phyloP scores from a whole-genome alignment of 306 rosid species.

The Parietaria judaica region DNA sequence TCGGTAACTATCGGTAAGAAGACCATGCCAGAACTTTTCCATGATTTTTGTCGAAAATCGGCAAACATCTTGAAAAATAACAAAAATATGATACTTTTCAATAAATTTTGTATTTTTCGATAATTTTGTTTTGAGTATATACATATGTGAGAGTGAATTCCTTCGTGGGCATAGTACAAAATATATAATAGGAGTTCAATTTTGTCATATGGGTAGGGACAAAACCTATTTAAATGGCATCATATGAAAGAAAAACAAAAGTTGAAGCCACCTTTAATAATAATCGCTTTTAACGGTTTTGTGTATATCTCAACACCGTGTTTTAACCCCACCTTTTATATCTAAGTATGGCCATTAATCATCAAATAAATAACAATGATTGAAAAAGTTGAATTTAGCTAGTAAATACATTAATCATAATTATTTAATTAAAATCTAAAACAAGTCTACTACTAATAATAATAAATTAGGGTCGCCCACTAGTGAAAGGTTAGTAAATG shows the following conservation, averaged over 20 bases:
- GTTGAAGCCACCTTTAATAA: slow-evolving; percentile 17
- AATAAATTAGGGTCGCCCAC: background rate
- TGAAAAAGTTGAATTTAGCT: background rate
- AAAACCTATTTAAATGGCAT: slow-evolving; percentile 22
- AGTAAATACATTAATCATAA: no score
- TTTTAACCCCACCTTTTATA: background rate
- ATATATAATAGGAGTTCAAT: background rate
- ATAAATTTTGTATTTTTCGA: no score
- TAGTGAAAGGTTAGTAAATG: background rate
- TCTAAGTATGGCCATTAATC: background rate
- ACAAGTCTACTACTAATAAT: no score
- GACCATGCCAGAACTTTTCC: no score
- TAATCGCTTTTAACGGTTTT: slow-evolving; percentile 6
- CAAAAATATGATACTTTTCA: no score
- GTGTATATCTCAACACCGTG: slow-evolving; percentile 1
- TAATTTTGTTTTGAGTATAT: no score
- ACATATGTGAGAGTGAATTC: slow-evolving; percentile 1
- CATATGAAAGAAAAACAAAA: slow-evolving; percentile 30
- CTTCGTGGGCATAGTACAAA: background rate
- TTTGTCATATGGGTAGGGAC: slow-evolving; percentile 11
- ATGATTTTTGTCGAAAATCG: no score
- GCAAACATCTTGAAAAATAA: no score
- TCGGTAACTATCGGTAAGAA: no score
- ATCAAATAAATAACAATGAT: background rate
- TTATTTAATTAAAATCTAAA: no score